Percentiles rank a stretch among this genome's conserved stretches.
Conservation (phyloP, 805 yeast genomes). For the Scheffersomyces stipitis region DNA sequence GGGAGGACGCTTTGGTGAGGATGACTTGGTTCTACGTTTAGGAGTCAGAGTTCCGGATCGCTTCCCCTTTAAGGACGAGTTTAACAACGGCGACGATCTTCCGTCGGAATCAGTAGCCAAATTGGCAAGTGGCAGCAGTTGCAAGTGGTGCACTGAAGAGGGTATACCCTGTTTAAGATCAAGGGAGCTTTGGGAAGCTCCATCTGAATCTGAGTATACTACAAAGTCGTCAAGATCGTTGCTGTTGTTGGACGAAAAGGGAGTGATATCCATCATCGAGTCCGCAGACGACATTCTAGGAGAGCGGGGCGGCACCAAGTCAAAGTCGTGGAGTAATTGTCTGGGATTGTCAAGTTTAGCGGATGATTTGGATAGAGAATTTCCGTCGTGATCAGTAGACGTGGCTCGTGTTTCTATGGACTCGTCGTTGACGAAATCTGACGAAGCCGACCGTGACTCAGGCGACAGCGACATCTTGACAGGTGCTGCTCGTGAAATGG, state of each 20-base stretch:
- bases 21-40: slow-evolving; percentile 4
- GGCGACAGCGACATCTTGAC: too few species aligned
- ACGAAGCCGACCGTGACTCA: too few species aligned
- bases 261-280: slow-evolving; percentile 22
- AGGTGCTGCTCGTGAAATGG: too few species aligned
- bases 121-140: too few species aligned
- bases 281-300: slow-evolving; percentile 19
- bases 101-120: too few species aligned
- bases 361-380: too few species aligned
- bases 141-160: too few species aligned
- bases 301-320: slow-evolving; percentile 14
- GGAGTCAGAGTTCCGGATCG: slow-evolving; percentile 4
- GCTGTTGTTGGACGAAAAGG: slow-evolving; percentile 15
- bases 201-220: slow-evolving; percentile 37
- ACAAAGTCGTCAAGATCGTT: slow-evolving; percentile 26
- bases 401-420: too few species aligned
- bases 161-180: slow-evolving; percentile 17
- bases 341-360: too few species aligned
- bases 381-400: too few species aligned
- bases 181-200: slow-evolving; percentile 30
- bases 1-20: neutral
- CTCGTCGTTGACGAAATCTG: too few species aligned
- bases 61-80: neutral
- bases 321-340: too few species aligned
- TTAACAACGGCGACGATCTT: neutral